Evolutionary conservation across 176 grass and related monocot species (phyloP).

Genomic region (Elaeis guineensis): DNA sequence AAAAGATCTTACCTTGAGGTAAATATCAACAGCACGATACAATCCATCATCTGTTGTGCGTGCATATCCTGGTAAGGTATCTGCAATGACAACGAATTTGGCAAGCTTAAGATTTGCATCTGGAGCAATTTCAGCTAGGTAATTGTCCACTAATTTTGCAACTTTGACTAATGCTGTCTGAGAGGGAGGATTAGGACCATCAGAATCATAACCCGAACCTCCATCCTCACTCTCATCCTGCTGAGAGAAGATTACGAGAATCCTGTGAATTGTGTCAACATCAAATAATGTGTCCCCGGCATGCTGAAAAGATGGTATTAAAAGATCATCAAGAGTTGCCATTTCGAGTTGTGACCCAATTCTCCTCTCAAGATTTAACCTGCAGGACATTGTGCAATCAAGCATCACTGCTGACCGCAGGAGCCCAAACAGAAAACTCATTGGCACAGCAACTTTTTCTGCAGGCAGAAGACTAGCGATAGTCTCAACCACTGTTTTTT

Average conservation of each 20-base stretch:
- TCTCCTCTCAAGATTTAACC: slow-evolving; percentile 37
- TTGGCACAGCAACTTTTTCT: slow-evolving; percentile 11
- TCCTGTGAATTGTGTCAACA: slow-evolving; percentile 49
- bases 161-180: slow-evolving; percentile 35
- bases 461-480: slow-evolving; percentile 34
- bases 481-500: slow-evolving; percentile 27
- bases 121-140: slow-evolving; percentile 62
- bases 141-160: slow-evolving; percentile 42
- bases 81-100: slow-evolving; percentile 41
- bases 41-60: slow-evolving; percentile 45
- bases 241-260: slow-evolving; percentile 54
- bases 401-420: slow-evolving; percentile 33
- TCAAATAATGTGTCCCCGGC: slow-evolving; percentile 57
- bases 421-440: slow-evolving; percentile 28
- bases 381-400: slow-evolving; percentile 24
- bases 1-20: slow-evolving; percentile 38
- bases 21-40: slow-evolving; percentile 65
- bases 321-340: slow-evolving; percentile 35
- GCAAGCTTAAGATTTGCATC: slow-evolving; percentile 55
- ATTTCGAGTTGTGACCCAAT: slow-evolving; percentile 36
- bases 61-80: slow-evolving; percentile 51
- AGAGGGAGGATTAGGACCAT: slow-evolving; percentile 17
- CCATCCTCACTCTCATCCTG: slow-evolving; percentile 41
- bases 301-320: slow-evolving; percentile 24
- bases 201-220: slow-evolving; percentile 12